Conservation (phyloP, 1,139 yeast genomes). For the Nakaseomyces uthaithaninus region DNA sequence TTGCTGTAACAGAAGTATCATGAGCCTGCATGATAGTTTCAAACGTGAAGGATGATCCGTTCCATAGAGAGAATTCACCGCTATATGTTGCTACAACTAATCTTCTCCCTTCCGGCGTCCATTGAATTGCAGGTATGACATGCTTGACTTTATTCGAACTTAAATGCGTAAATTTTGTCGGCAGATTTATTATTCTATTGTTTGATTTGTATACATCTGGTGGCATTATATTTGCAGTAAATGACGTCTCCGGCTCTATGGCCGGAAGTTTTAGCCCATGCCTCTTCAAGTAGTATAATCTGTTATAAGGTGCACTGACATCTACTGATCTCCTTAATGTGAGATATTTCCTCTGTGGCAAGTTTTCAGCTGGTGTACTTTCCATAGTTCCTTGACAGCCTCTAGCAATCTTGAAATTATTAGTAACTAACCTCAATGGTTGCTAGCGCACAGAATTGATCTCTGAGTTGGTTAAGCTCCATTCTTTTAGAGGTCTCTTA, state of each 20-base stretch:
- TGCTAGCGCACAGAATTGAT: too few species aligned
- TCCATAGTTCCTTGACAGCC: constrained; percentile 4
- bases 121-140: constrained; percentile 79
- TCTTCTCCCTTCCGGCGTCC: constrained; percentile 97
- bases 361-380: constrained; percentile 2
- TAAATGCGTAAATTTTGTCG: constrained; percentile 81
- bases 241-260: constrained; percentile 71
- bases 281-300: constrained; percentile 56
- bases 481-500: too few species aligned
- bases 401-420: too few species aligned
- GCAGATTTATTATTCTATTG: constrained; percentile 47
- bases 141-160: constrained; percentile 88
- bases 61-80: constrained; percentile 97
- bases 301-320: constrained; percentile 75
- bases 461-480: too few species aligned
- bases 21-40: constrained; percentile 99
- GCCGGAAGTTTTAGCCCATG: constrained; percentile 50
- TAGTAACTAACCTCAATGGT: too few species aligned
- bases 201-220: constrained; percentile 51
- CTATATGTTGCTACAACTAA: constrained; percentile 82
- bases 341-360: constrained; percentile 34
- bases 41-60: constrained; percentile 88
- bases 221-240: constrained; percentile 64
- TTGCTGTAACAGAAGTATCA: constrained; percentile 75
- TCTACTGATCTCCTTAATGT: constrained; percentile 80